phyloP scores from a whole-genome alignment of 805 yeast species.

The Wickerhamiella bombiphila region DNA sequence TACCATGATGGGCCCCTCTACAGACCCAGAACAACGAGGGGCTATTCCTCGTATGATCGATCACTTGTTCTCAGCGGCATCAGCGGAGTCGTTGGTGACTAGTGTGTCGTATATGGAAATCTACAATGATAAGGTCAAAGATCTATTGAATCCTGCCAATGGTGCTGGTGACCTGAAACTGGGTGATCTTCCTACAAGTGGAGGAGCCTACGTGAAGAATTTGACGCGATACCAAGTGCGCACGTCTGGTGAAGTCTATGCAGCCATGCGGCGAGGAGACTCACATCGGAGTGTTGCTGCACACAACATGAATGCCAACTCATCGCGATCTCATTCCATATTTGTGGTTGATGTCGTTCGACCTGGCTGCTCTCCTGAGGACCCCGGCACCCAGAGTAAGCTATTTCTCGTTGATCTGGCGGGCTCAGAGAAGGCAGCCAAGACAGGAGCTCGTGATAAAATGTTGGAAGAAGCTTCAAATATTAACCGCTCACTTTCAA shows the following conservation, averaged over 20 bases:
- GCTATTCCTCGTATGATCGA: slow-evolving; percentile 60
- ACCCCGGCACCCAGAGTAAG: slow-evolving; percentile 39
- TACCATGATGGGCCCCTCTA: slow-evolving; percentile 53
- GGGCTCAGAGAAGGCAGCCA: slow-evolving; percentile 69
- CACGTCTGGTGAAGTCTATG: slow-evolving; percentile 41
- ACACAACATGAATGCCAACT: slow-evolving; percentile 57
- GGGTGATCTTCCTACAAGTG: slow-evolving; percentile 42
- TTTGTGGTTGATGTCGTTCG: slow-evolving; percentile 53
- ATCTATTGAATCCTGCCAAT: slow-evolving; percentile 38
- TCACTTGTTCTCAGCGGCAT: slow-evolving; percentile 39
- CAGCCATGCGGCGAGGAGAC: slow-evolving; percentile 45
- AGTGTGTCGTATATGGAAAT: slow-evolving; percentile 62
- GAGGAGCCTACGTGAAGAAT: slow-evolving; percentile 59
- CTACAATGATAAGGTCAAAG: slow-evolving; percentile 62
- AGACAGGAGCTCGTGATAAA: slow-evolving; percentile 64
- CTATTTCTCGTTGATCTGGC: slow-evolving; percentile 73
- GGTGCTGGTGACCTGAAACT: slow-evolving; percentile 12
- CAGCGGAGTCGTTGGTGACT: slow-evolving; percentile 40
- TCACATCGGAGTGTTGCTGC: slow-evolving; percentile 39
- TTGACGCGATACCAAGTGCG: slow-evolving; percentile 48
- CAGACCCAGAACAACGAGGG: slow-evolving; percentile 34
- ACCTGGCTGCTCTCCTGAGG: slow-evolving; percentile 38
- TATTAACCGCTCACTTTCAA: slow-evolving; percentile 62
- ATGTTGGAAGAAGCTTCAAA: slow-evolving; percentile 71
- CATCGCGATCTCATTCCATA: slow-evolving; percentile 71